Conservation (phyloP, 352 stramenopile genomes). For the Phytophthora boehmeriae region DNA sequence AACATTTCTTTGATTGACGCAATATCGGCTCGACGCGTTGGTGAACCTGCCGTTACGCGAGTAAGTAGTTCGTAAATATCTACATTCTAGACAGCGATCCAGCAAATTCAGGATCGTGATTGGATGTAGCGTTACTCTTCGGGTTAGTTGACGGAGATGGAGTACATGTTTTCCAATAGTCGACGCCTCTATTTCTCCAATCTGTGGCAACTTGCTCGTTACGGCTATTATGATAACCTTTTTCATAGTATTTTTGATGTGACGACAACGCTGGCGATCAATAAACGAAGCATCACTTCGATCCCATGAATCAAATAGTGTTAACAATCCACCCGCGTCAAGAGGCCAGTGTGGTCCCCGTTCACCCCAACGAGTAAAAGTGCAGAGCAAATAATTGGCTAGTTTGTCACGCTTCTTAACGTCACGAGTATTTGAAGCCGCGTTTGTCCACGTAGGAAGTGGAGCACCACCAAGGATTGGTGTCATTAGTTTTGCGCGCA, state of each 20-base stretch:
- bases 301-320: not conserved
- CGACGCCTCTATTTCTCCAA: not conserved
- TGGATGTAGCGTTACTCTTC: too few species aligned
- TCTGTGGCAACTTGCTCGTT: slow-evolving; percentile 3
- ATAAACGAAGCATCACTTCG: not conserved
- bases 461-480: not conserved
- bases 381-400: not conserved
- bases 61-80: not conserved
- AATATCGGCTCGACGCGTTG: not conserved
- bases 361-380: not conserved
- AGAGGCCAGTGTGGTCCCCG: not conserved
- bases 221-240: not conserved
- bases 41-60: not conserved
- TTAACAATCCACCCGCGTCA: not conserved
- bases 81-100: not conserved
- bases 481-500: not conserved
- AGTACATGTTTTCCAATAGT: not conserved
- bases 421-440: not conserved
- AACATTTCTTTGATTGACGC: not conserved
- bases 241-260: not conserved
- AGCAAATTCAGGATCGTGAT: not conserved
- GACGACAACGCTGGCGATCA: not conserved
- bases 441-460: not conserved
- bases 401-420: not conserved
- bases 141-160: too few species aligned